These are phyloP conservation scores for Dioszegia hungarica DNA, from an alignment of 768 basidiomycete species.

Conservation along the genomic window DNA sequence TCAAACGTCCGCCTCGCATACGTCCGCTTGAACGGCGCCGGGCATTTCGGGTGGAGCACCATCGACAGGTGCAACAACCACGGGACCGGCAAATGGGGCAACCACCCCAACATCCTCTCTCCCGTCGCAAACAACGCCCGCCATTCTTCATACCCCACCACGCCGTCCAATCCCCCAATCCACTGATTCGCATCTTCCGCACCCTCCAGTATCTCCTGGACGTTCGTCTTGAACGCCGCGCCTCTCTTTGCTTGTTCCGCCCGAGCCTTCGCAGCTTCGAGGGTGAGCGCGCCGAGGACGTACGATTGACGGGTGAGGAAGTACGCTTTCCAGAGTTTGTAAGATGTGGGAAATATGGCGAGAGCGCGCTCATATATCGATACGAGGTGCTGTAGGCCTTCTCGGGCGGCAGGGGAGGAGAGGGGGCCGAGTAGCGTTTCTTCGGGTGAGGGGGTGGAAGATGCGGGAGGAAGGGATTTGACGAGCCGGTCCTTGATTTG, in stretches of 20 bases:
- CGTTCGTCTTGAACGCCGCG: conserved; percentile 84
- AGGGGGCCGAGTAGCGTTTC: conserved; percentile 69
- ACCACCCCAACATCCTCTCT: conserved; percentile 90
- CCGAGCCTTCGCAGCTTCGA: conserved; percentile 53
- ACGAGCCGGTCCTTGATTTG: conserved; percentile 64
- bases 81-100: conserved; percentile 86
- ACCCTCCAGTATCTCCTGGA: conserved; percentile 82
- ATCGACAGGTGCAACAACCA: conserved; percentile 92
- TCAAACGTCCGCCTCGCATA: conserved; percentile 94
- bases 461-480: conserved; percentile 39
- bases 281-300: conserved; percentile 62
- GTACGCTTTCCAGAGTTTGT: conserved; percentile 95
- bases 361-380: conserved; percentile 94
- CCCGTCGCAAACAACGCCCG: conserved; percentile 76
- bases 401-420: conserved; percentile 65
- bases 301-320: conserved; percentile 74
- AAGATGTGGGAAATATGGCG: conserved; percentile 76
- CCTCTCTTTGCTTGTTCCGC: conserved; percentile 61
- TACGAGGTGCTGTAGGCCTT: conserved; percentile 73
- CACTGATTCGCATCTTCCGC: conserved; percentile 76
- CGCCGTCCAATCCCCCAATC: conserved; percentile 76
- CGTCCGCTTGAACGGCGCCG: conserved; percentile 72
- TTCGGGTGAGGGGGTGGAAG: conserved; percentile 30
- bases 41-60: conserved; percentile 83
- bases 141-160: conserved; percentile 98